These are phyloP conservation scores for Akanthomyces lecanii DNA, from an alignment of 2,329 filamentous ascomycete species.

Conservation along the genomic window DNA sequence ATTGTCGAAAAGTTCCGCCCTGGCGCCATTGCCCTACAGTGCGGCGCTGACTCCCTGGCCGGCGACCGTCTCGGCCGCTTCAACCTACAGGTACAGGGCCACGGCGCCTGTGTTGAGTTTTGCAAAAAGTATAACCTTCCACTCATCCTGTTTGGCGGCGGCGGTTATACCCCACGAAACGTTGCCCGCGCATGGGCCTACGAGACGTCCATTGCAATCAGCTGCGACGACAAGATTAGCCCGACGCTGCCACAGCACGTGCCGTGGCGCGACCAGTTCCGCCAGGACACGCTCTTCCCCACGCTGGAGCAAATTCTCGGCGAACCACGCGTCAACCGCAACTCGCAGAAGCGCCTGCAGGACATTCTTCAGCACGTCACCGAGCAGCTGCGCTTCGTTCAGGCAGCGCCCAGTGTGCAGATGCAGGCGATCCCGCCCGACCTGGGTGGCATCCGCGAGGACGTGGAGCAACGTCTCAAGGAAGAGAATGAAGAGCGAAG, in stretches of 20 bases:
- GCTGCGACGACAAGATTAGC: conserved; percentile 64
- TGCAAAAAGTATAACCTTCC: conserved; percentile 79
- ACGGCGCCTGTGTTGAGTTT: conserved; percentile 85
- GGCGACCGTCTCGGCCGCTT: conserved; percentile 92
- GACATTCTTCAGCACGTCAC: conserved; percentile 73
- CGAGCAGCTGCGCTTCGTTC: conserved; percentile 82
- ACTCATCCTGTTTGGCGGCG: conserved; percentile 86
- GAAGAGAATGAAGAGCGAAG: conserved; percentile 60
- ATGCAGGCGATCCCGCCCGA: conserved; percentile 77
- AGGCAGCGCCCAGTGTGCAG: conserved; percentile 82
- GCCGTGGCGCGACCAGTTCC: conserved; percentile 84
- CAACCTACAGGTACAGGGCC: conserved; percentile 92
- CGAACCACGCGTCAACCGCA: conserved; percentile 71
- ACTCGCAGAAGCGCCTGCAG: conserved; percentile 69
- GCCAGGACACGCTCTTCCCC: conserved; percentile 82
- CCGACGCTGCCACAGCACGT: conserved; percentile 73
- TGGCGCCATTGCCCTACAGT: conserved; percentile 87
- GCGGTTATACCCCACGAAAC: conserved; percentile 94
- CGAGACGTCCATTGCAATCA: conserved; percentile 87
- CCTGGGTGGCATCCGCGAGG: conserved; percentile 61
- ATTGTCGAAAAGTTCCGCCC: conserved; percentile 84
- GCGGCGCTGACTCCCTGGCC: conserved; percentile 89
- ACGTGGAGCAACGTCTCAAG: conserved; percentile 63
- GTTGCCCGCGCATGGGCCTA: conserved; percentile 96
- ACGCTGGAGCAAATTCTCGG: conserved; percentile 68